Conservation (phyloP, 1,139 yeast genomes). For the Keqinozyma sinolaborantium region DNA sequence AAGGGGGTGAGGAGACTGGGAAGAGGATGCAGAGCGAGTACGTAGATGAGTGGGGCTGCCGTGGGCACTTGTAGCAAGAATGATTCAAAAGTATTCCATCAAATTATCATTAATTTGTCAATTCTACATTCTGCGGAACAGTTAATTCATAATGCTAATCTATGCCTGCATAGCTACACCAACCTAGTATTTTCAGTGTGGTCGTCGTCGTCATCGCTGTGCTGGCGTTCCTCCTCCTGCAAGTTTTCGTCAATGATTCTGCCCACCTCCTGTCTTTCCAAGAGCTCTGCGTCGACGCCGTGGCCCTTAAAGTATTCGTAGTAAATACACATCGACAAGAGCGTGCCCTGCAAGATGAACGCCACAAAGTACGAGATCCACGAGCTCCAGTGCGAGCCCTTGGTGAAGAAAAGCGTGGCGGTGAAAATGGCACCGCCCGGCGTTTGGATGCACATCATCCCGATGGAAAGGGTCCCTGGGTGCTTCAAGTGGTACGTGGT, state of each 20-base stretch:
- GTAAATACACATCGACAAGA: conserved; percentile 34
- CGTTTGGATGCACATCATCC: conserved; percentile 84
- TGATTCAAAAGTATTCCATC: too few relatives aligned
- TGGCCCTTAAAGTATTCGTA: conserved; percentile 30
- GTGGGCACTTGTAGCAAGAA: too few relatives aligned
- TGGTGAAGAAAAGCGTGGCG: conserved; percentile 61
- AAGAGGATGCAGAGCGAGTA: too few relatives aligned
- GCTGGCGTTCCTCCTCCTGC: neutral
- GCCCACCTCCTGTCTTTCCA: conserved; percentile 31
- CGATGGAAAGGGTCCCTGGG: conserved; percentile 76
- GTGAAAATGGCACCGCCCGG: conserved; percentile 89
- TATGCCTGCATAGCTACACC: neutral
- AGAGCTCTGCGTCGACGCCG: conserved; percentile 24
- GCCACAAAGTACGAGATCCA: conserved; percentile 82
- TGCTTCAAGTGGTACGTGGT: conserved; percentile 70
- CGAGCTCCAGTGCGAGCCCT: conserved; percentile 83
- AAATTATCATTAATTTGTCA: neutral
- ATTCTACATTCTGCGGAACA: too few relatives aligned
- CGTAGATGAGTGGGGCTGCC: too few relatives aligned
- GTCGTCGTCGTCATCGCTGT: too few relatives aligned
- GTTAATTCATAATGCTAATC: neutral
- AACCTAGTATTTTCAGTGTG: neutral
- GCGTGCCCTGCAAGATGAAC: conserved; percentile 57
- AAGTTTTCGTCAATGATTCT: conserved; percentile 27
- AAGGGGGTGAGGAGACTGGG: too few relatives aligned